These are phyloP conservation scores for Clonostachys chloroleuca DNA, from an alignment of 2,329 filamentous ascomycete species.

Conservation along the genomic window DNA sequence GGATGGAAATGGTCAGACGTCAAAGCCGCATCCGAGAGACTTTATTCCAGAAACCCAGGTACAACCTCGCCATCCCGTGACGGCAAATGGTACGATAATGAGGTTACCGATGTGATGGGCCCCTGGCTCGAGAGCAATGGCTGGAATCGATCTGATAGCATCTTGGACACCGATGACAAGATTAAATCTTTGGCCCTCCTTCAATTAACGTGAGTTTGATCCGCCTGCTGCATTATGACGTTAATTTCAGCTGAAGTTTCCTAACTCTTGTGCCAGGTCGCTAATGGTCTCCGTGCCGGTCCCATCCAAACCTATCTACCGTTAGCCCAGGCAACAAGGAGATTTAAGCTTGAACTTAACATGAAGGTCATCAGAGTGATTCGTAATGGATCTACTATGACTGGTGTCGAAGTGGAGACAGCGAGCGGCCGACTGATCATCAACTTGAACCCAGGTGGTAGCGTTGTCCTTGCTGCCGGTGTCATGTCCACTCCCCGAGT, in stretches of 20 bases:
- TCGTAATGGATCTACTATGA: conserved; percentile 54
- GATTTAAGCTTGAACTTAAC: conserved; percentile 62
- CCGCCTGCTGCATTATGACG: too few relatives aligned
- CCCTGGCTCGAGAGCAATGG: conserved; percentile 53
- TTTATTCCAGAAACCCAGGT: conserved; percentile 47
- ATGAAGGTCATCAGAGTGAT: conserved; percentile 62
- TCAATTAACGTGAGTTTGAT: too few relatives aligned
- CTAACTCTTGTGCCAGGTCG: conserved; percentile 52
- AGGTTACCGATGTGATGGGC: conserved; percentile 59
- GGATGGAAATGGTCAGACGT: conserved; percentile 61
- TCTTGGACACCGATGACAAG: conserved; percentile 37
- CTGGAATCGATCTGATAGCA: conserved; percentile 59
- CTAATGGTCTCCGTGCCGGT: conserved; percentile 60
- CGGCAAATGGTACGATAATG: conserved; percentile 60
- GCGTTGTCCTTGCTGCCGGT: conserved; percentile 63
- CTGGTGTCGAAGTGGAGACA: conserved; percentile 61
- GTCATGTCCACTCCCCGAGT: conserved; percentile 65
- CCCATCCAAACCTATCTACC: conserved; percentile 70
- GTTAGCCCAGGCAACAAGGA: conserved; percentile 48
- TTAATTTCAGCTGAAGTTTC: conserved; percentile 47
- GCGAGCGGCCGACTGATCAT: conserved; percentile 52
- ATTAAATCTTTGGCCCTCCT: too few relatives aligned
- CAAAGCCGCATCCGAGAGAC: conserved; percentile 48
- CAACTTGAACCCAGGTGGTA: conserved; percentile 54
- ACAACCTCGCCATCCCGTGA: conserved; percentile 62